Evolutionary conservation across 176 grass and related monocot genomes (phyloP).

Genomic region (Ensete glaucum): DNA sequence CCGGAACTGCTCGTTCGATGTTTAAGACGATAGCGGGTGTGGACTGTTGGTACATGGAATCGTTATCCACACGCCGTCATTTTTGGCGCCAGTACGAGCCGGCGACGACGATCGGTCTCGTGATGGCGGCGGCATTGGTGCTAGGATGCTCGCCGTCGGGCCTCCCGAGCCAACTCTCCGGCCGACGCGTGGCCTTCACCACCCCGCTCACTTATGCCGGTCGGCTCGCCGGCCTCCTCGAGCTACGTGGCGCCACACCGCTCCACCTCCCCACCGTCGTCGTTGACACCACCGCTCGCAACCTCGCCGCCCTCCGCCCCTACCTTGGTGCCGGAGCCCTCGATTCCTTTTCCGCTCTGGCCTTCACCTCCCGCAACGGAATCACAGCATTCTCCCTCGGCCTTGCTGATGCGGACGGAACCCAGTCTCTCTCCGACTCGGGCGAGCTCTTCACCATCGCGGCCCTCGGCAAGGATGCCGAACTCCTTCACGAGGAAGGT

Average conservation of each 20-base stretch:
- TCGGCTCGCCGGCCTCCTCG: constrained; percentile 40
- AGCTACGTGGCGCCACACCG: constrained; percentile 39
- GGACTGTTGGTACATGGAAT: too few relatives aligned
- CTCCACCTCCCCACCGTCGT: constrained; percentile 61
- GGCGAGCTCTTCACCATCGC: constrained; percentile 41
- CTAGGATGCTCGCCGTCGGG: background rate
- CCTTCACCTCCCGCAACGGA: constrained; percentile 79
- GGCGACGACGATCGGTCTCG: background rate
- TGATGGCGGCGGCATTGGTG: background rate
- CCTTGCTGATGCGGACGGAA: constrained; percentile 10
- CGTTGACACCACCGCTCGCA: constrained; percentile 36
- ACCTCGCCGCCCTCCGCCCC: constrained; percentile 33
- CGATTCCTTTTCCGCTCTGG: constrained; percentile 51
- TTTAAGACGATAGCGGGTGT: too few relatives aligned
- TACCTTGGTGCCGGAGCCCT: constrained; percentile 39
- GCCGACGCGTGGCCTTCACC: constrained; percentile 70
- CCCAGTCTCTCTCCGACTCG: constrained; percentile 23
- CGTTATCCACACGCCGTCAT: too few relatives aligned
- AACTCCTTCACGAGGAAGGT: constrained; percentile 33
- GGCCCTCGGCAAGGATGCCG: constrained; percentile 60
- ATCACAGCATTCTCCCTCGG: constrained; percentile 63
- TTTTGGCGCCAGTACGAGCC: too few relatives aligned
- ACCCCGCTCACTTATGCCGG: constrained; percentile 43
- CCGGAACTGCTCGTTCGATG: too few relatives aligned
- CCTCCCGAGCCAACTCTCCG: constrained; percentile 22